phyloP scores from a whole-genome alignment of 179 eudicot species.

The Dionaea muscipula region DNA sequence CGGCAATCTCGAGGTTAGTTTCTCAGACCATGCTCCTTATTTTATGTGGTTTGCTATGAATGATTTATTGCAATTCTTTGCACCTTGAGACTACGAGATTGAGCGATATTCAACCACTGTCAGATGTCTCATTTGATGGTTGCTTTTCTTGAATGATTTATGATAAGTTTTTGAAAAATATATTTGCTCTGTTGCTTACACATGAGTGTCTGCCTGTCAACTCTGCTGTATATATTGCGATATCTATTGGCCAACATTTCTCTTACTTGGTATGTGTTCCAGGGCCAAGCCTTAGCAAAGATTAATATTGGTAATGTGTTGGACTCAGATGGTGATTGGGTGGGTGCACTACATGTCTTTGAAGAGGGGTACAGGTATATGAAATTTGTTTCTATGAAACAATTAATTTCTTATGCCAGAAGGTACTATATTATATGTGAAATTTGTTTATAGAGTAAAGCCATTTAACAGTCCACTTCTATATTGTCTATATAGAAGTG shows the following conservation, averaged over 20 bases:
- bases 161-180: no score
- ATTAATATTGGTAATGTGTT: constrained; percentile 63
- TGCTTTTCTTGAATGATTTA: no score
- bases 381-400: neutral
- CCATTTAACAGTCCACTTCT: no score
- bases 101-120: no score
- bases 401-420: neutral
- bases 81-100: no score
- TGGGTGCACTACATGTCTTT: constrained; percentile 52
- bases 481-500: no score
- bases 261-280: constrained; percentile 16
- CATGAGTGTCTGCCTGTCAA: constrained; percentile 1
- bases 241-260: constrained; percentile 5
- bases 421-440: neutral
- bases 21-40: neutral
- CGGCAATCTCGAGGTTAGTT: constrained; percentile 69
- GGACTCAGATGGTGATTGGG: constrained; percentile 64
- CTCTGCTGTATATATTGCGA: neutral
- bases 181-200: neutral
- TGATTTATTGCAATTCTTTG: neutral
- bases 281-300: constrained; percentile 93
- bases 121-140: no score
- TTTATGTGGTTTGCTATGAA: neutral
- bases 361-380: constrained; percentile 64
- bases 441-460: neutral